Percentiles rank a stretch among this genome's conserved stretches.
These are phyloP conservation scores for Zychaea mexicana DNA, from an alignment of 371 early-diverging fungal species.

Conservation along the genomic window DNA sequence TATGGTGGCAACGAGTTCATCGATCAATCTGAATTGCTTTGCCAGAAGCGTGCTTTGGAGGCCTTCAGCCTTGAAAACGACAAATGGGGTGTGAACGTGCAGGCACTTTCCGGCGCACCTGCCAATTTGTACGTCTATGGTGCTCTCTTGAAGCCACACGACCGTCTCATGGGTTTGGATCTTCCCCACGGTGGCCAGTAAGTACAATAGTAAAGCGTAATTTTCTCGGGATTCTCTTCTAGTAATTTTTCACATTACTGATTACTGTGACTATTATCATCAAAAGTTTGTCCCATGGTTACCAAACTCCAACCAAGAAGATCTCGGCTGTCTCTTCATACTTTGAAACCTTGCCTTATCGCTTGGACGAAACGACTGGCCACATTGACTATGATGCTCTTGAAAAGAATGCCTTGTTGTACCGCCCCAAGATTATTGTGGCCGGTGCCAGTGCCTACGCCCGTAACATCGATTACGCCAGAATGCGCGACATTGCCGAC, in stretches of 20 bases:
- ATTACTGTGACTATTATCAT: background rate
- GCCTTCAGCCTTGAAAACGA: constrained; percentile 87
- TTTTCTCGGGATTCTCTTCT: background rate
- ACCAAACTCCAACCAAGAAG: constrained; percentile 97
- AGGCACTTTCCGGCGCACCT: constrained; percentile 95
- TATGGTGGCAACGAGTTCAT: constrained; percentile 99
- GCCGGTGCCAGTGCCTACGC: constrained; percentile 99
- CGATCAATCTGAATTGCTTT: constrained; percentile 94
- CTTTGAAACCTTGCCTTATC: constrained; percentile 98
- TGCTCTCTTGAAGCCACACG: constrained; percentile 96
- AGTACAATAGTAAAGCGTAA: too few species aligned
- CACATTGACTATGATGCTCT: constrained; percentile 95
- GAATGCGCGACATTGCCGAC: constrained; percentile 90
- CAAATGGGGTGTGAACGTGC: constrained; percentile 99
- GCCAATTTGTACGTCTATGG: constrained; percentile 98
- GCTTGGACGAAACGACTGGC: constrained; percentile 89
- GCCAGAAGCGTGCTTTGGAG: constrained; percentile 96
- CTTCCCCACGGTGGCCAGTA: constrained; percentile 99
- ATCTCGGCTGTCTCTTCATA: constrained; percentile 97
- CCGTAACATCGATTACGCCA: constrained; percentile 94
- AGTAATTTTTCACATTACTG: background rate
- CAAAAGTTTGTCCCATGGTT: constrained; percentile 95
- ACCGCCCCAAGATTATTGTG: constrained; percentile 97
- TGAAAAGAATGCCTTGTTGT: constrained; percentile 82
- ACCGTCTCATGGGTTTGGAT: constrained; percentile 99